A percentile compares a stretch with the other conserved stretches of the same genome.
phyloP scores from a whole-genome alignment of 2,329 filamentous ascomycete species.

The Penicillium verrucosum region DNA sequence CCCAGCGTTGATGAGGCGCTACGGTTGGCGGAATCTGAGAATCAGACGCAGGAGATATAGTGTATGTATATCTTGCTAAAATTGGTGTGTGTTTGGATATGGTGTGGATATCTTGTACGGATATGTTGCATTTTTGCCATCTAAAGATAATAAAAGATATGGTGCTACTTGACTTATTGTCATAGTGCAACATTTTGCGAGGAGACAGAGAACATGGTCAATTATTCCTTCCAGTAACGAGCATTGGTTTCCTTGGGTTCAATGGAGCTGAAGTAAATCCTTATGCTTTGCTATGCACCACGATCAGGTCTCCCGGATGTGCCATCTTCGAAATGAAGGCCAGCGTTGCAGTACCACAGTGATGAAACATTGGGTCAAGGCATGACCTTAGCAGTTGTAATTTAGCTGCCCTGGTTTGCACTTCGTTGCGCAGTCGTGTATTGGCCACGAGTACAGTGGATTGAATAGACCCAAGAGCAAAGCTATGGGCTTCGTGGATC shows the following conservation, averaged over 20 bases:
- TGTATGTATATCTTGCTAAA: not conserved
- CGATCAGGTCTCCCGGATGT: not conserved
- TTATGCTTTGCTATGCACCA: not conserved
- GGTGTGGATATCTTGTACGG: not conserved
- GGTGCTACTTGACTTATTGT: not conserved
- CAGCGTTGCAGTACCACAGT: not conserved
- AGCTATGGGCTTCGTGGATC: not conserved
- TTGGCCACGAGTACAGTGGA: not conserved
- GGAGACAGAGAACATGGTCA: not conserved
- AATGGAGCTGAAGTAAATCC: not conserved
- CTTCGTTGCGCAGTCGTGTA: not conserved
- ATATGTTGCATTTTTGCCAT: not conserved
- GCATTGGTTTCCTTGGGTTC: not conserved
- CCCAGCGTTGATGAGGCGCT: constrained; percentile 80
- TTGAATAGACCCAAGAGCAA: not conserved
- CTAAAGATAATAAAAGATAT: not conserved
- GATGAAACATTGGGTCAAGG: too few relatives aligned
- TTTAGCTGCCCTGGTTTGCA: not conserved
- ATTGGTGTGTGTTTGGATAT: not conserved
- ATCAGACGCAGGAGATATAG: constrained; percentile 42
- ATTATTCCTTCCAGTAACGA: not conserved
- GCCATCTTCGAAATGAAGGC: not conserved
- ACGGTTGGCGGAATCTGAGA: constrained; percentile 71
- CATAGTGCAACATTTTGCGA: not conserved
- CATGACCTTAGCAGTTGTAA: too few relatives aligned